Conservation (phyloP, 495 filamentous ascomycete genomes). For the Cladorrhinum samala region DNA sequence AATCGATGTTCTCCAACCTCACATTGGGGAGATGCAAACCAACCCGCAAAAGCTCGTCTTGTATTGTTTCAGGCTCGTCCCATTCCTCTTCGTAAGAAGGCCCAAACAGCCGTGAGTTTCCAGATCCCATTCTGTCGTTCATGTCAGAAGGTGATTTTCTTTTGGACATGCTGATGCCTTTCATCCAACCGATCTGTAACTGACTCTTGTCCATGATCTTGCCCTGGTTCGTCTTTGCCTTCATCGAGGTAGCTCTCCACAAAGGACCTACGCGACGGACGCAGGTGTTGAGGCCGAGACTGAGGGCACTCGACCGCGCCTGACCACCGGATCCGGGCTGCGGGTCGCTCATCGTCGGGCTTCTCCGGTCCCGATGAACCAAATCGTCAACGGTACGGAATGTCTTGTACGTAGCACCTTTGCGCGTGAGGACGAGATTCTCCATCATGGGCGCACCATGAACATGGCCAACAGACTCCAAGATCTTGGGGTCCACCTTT, state of each 20-base stretch:
- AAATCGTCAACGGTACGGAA: conserved; percentile 62
- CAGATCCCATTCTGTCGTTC: conserved; percentile 31
- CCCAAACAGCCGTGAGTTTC: conserved; percentile 40
- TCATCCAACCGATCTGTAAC: conserved; percentile 83
- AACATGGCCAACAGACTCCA: conserved; percentile 69
- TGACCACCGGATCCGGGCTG: conserved; percentile 37
- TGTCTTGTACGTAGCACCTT: conserved; percentile 78
- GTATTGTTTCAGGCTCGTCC: conserved; percentile 72
- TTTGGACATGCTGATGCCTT: conserved; percentile 76
- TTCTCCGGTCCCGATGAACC: conserved; percentile 35
- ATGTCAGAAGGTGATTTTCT: conserved; percentile 34
- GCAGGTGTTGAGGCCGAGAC: conserved; percentile 39
- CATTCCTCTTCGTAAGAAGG: conserved; percentile 49
- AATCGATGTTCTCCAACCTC: conserved; percentile 77
- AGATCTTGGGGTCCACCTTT: conserved; percentile 56
- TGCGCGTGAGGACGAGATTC: conserved; percentile 68
- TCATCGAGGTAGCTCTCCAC: conserved; percentile 56
- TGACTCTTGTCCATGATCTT: conserved; percentile 55
- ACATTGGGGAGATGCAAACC: conserved; percentile 79
- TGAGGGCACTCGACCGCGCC: conserved; percentile 37
- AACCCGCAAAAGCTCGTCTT: conserved; percentile 82
- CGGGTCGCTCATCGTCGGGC: conserved; percentile 46
- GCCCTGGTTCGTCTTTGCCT: conserved; percentile 49
- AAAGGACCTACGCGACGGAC: conserved; percentile 31
- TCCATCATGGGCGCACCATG: conserved; percentile 60